Base-by-base conservation (phyloP, 768 basidiomycete species). In the Hypholoma fasciculare region DNA sequence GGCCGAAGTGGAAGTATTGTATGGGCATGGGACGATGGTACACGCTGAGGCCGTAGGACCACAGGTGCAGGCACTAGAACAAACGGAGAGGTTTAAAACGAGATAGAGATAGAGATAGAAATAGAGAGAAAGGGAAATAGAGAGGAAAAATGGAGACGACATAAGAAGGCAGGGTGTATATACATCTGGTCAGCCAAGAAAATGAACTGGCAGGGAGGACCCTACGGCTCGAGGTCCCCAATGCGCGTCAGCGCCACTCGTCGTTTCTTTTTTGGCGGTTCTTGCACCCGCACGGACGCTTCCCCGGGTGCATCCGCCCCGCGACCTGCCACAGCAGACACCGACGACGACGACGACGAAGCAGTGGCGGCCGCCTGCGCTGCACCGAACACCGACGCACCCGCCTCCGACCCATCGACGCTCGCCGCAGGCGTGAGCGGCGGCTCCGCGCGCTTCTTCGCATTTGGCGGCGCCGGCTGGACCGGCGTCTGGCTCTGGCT, bases 251-350 rank as follows among this genome's bases (percentile, higher is more conserved):
- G 76, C 37, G 83, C 89, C n/a, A 92, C 84, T 20, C 92, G 80
- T 56, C 92, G 81, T 72, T 92, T 94, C 74, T 94, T 94, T 82
- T 91, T 94, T 6, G 89, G 88, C 2, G 89, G 92, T 59, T 85
- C 87, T 59, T 75, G 68, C 20, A 68, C 56, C 42, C 70, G 65
- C 17, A 38, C 38, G 9, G 53, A 12, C 7, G 50, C 49, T n/a
- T 57, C 63, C 40, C 62, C 62, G 34, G 49, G 56, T 34, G 54
- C 56, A 16, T 42, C 48, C 49, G 39, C 49, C 51, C 37, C 43
- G 27, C 49, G 43, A 7, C 14, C 36, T n/a, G 54, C 56, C 46
- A 26, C 54, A 27, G 56, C 47, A 17, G 40, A 54, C 43, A 56
- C 58, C 30, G 62, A 66, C 12, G 30, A 34, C 30, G 30, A 34